Evolutionary conservation across 2,329 filamentous ascomycete species (phyloP).

Genomic region (Mycosphaerella sp.): DNA sequence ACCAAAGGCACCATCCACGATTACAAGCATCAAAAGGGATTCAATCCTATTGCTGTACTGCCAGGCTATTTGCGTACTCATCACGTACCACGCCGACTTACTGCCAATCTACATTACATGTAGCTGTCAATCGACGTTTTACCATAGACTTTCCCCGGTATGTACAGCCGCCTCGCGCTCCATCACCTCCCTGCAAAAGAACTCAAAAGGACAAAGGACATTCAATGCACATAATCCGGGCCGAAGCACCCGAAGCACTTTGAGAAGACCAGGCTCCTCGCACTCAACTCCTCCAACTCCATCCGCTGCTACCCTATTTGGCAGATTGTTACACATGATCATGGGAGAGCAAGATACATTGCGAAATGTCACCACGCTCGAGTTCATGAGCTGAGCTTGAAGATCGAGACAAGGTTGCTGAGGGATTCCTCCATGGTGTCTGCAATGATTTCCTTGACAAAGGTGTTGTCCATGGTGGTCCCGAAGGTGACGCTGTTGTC

Average conservation of each 20-base stretch:
- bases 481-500: constrained; percentile 37
- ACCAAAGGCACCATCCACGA: background rate
- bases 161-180: constrained; percentile 6
- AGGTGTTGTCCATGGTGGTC: constrained; percentile 29
- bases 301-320: constrained; percentile 9
- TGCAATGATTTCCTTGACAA: constrained; percentile 33
- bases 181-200: background rate
- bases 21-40: background rate
- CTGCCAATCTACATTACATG: background rate
- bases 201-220: constrained; percentile 2
- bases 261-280: background rate
- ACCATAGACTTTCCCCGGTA: background rate
- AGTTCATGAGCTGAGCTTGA: constrained; percentile 25
- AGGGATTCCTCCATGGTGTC: constrained; percentile 30
- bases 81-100: constrained; percentile 10
- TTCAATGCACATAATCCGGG: background rate
- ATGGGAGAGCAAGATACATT: constrained; percentile 3
- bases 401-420: constrained; percentile 35
- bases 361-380: background rate
- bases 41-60: constrained; percentile 5
- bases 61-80: constrained; percentile 15
- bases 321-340: background rate
- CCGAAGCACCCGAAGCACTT: background rate
- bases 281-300: constrained; percentile 6
- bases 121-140: constrained; percentile 2